Conservation (phyloP, 2,329 filamentous ascomycete genomes). For the Fusarium tuaranense region DNA sequence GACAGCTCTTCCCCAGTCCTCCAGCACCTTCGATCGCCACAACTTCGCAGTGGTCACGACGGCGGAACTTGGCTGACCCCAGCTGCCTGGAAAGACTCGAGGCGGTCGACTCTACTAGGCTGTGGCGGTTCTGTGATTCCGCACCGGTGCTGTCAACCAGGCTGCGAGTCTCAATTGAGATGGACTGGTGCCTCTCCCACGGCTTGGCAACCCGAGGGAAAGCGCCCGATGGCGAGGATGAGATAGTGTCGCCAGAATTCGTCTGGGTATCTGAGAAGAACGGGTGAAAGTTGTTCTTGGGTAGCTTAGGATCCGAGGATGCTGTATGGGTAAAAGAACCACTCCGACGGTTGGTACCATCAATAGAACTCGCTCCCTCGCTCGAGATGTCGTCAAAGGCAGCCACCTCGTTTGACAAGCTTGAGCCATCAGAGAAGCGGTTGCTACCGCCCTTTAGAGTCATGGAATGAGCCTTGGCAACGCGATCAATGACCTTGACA, state of each 20-base stretch:
- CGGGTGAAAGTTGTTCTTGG: conserved; percentile 54
- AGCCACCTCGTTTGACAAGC: conserved; percentile 62
- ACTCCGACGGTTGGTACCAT: conserved; percentile 62
- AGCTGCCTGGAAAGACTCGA: conserved; percentile 66
- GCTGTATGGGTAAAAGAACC: conserved; percentile 62
- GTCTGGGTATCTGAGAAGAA: conserved; percentile 57
- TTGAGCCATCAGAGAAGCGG: conserved; percentile 66
- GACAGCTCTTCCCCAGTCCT: conserved; percentile 73
- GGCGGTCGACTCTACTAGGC: conserved; percentile 58
- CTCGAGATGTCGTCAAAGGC: conserved; percentile 67
- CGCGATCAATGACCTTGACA: conserved; percentile 79
- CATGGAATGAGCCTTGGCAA: conserved; percentile 73
- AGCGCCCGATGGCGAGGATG: conserved; percentile 58
- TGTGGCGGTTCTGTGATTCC: conserved; percentile 56
- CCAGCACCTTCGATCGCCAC: conserved; percentile 71
- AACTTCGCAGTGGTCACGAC: conserved; percentile 73
- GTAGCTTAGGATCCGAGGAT: conserved; percentile 55
- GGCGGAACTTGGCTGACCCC: conserved; percentile 68
- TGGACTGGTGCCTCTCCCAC: conserved; percentile 65
- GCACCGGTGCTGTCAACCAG: conserved; percentile 57
- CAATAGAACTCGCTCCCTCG: conserved; percentile 69
- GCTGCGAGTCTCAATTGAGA: conserved; percentile 62
- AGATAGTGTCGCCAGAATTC: conserved; percentile 59
- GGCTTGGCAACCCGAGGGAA: conserved; percentile 55
- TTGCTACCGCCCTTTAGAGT: conserved; percentile 55